Conservation (phyloP, 768 basidiomycete genomes). For the Pisolithus orientalis region DNA sequence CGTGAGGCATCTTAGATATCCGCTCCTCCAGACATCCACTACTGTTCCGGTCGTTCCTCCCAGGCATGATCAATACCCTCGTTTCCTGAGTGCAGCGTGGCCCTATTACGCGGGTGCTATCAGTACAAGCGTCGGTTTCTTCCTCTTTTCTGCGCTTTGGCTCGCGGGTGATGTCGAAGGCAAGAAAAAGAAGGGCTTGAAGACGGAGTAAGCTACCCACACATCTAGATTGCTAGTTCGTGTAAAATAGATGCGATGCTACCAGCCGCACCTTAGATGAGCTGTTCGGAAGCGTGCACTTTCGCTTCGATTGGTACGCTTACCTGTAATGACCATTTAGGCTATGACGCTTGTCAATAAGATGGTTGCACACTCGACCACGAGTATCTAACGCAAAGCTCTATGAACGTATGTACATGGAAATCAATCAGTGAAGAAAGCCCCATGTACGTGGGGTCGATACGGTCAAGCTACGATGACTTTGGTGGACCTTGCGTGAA, state of each 20-base stretch:
- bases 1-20: constrained; percentile 41
- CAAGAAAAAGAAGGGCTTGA: constrained; percentile 41
- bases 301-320: too few relatives aligned
- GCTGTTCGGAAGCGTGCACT: neutral
- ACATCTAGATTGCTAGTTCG: neutral
- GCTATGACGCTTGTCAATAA: too few relatives aligned
- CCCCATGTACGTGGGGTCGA: neutral
- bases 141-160: constrained; percentile 85
- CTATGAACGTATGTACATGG: constrained; percentile 22
- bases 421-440: constrained; percentile 9
- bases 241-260: neutral
- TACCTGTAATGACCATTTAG: too few relatives aligned
- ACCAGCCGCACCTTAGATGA: neutral
- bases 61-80: constrained; percentile 89
- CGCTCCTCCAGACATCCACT: constrained; percentile 66
- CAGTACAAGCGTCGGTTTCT: constrained; percentile 79
- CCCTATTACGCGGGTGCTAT: constrained; percentile 92
- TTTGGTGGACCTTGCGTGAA: constrained; percentile 35
- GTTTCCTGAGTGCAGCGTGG: constrained; percentile 94
- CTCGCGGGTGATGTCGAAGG: constrained; percentile 75
- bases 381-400: constrained; percentile 5
- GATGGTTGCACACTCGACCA: neutral
- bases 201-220: constrained; percentile 20
- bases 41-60: constrained; percentile 89
- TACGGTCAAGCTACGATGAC: constrained; percentile 4